Percentiles rank a stretch among this genome's conserved stretches.
phyloP scores from a whole-genome alignment of 2,329 filamentous ascomycete genomes.

The Decorospora gaudefroyi region DNA sequence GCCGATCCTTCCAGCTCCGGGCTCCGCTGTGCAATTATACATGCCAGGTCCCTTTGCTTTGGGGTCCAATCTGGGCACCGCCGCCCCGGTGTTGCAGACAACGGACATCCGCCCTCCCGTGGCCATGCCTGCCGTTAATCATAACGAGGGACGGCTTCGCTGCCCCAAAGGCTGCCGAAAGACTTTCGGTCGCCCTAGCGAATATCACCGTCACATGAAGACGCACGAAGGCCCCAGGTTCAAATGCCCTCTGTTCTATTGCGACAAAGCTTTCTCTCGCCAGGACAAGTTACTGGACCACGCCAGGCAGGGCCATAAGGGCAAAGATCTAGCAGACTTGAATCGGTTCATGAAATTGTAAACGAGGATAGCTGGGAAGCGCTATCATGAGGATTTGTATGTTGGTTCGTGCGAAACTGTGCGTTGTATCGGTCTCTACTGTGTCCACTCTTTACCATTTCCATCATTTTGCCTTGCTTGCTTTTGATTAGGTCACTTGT shows the following conservation, averaged over 20 bases:
- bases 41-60: too few species aligned
- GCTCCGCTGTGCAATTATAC: too few species aligned
- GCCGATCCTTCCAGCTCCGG: too few species aligned
- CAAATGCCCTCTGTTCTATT: conserved; percentile 12
- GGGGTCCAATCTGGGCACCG: too few species aligned
- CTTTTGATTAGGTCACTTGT: background rate
- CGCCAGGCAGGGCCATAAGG: conserved; percentile 11
- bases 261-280: conserved; percentile 20
- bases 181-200: conserved; percentile 19
- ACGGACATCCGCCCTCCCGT: background rate
- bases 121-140: background rate
- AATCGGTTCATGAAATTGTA: background rate
- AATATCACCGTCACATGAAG: conserved; percentile 26
- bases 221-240: conserved; percentile 11
- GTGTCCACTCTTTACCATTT: background rate
- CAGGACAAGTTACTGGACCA: conserved; percentile 26
- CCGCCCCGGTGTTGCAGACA: too few species aligned
- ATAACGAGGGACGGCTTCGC: background rate
- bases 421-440: background rate
- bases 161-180: conserved; percentile 7
- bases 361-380: too few species aligned
- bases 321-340: background rate
- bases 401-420: too few species aligned
- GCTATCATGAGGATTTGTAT: too few species aligned
- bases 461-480: background rate